Evolutionary conservation across 2,329 filamentous ascomycete genomes (phyloP), one percentile per base, ranked within the genome.

Genomic region (Penicillium sp.): DNA sequence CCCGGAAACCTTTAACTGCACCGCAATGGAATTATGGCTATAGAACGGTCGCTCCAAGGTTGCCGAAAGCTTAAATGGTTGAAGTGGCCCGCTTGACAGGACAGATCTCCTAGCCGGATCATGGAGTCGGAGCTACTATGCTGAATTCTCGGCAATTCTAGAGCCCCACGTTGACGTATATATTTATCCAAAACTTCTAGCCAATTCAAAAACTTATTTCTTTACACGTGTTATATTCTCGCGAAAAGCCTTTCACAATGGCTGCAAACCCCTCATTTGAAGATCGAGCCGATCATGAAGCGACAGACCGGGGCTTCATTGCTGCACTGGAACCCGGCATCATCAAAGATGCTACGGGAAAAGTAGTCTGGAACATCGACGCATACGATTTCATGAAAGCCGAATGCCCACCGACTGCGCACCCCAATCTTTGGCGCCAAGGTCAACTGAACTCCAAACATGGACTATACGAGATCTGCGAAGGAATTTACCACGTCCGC

Each of bases 401-500:
- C 14, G 53, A 64, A 43, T 64, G 59, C 24, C 65, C 72, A 5
- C 5, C 58, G 0, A 73, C 69, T 0, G 73, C 66, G 10, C 66
- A 74, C 31, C 64, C 67, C 0, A 68, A 65, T 13, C 63, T 77
- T 39, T 76, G 74, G 74, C 65, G 73, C 9, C 73, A 76, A 56
- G 66, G 59, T 9, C 68, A 73, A 53, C 63, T 75, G 11, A 63
- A 60, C 43, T 62, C 60, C 21, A 68, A 64, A 33, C 69, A 75
- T 49, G 68, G 76, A 0, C 65, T 79, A 2, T 79, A 68, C 60
- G 58, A 73, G 44, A 68, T 79, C 31, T 62, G 56, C 1, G 56
- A 61, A 1, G 69, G 70, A 16, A 74, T 79, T 14, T 78, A 77
- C 56, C 76, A 79, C 60, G 62, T 78, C 13, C 74, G 75, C 31